Base-by-base conservation (phyloP, 2,329 filamentous ascomycete species). In the Capronia coronata region DNA sequence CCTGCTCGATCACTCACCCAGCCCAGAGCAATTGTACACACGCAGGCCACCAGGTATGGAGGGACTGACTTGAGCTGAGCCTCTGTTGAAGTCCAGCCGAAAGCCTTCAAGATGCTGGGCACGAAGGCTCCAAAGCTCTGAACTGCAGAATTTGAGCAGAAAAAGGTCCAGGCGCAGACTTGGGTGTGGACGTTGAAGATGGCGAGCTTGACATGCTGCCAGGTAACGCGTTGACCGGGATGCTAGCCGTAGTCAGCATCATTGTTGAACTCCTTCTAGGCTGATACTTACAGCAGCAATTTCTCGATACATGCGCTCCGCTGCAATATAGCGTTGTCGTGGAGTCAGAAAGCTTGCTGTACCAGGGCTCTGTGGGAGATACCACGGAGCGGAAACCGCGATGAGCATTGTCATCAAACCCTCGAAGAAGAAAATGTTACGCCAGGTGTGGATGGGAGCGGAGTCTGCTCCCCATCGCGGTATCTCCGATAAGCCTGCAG, bases 21-120 rank as follows among this genome's bases (percentile, higher is more conserved):
- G 0, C 89, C 87, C 27, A 89, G 70, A 1, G 70, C 42, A 2
- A 91, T 73, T 0, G 86, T 91, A 1, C 87, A 56, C 1, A 86
- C 59, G 2, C 83, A 83, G 0, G 84, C 86, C 0, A 73, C 77
- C 1, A 80, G 85, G 59, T 91, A 91, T 0, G 86, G 86, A 0
- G 86, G 85, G 0, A 89, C 86, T 8, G 77, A 82, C 39, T 90
- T 75, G 2, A 91, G 73, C 61, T 91, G 86, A 1, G 84, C 79
- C 7, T 68, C 76, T 0, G 84, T 69, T 0, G 67, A 64, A 1
- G 58, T 65, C 49, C 67, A 71, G 1, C 68, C 68, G 8, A 70
- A 43, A 19, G 68, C 67, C 14, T 63, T 65, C 55, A 70, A 68
- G 30, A 71, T 71, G 9, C 66, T 66, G 0, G 68, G 68, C 2